Evolutionary conservation across 805 yeast species (phyloP).

Genomic region (Hanseniaspora occidentalis): DNA sequence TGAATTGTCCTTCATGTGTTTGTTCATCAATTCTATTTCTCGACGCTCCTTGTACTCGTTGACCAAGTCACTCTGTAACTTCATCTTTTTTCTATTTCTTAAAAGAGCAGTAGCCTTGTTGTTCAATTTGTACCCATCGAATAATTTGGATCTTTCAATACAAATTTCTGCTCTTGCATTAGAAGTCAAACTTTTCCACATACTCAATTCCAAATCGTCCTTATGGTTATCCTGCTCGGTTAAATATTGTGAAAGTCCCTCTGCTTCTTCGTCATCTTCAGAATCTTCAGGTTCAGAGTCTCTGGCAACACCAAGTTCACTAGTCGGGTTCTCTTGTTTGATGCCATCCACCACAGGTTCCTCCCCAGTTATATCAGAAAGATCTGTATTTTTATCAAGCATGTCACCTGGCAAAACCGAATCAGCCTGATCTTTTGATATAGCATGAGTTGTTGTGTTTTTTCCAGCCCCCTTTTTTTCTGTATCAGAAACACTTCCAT

Average conservation of each 20-base stretch:
- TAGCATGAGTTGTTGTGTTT: too few relatives aligned
- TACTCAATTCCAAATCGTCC: conserved; percentile 61
- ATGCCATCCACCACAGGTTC: conserved; percentile 7
- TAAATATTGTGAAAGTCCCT: conserved; percentile 19
- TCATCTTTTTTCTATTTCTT: conserved; percentile 58
- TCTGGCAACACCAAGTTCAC: not conserved
- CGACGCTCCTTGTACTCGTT: conserved; percentile 21
- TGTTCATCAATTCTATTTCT: conserved; percentile 16
- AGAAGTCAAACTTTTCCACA: conserved; percentile 79
- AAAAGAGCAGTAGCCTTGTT: conserved; percentile 57
- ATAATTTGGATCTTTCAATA: conserved; percentile 50
- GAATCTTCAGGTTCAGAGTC: not conserved
- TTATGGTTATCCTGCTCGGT: conserved; percentile 44
- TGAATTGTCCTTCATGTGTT: conserved; percentile 20
- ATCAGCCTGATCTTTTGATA: too few relatives aligned
- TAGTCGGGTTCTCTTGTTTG: too few relatives aligned
- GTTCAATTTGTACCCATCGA: conserved; percentile 47
- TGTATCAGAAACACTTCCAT: not conserved
- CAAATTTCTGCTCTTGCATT: conserved; percentile 69
- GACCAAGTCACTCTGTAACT: conserved; percentile 30
- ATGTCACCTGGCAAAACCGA: not conserved
- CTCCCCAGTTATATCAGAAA: conserved; percentile 9
- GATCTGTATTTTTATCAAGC: not conserved
- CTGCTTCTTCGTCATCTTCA: conserved; percentile 4
- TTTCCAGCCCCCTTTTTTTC: not conserved